Base-by-base conservation (phyloP, 2,329 filamentous ascomycete species). In the Calonectria pteridis region DNA sequence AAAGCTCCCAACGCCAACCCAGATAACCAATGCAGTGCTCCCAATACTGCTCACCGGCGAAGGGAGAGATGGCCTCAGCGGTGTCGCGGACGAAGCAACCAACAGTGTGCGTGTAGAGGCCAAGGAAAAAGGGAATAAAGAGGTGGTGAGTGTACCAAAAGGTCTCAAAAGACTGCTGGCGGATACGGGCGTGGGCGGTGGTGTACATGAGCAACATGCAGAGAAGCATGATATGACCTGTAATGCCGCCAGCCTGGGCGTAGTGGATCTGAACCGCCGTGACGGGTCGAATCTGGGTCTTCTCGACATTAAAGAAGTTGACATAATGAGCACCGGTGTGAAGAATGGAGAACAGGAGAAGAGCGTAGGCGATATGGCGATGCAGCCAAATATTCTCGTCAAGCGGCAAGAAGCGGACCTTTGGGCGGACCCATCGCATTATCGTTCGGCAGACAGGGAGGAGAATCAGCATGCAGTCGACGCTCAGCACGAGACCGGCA, bases 131-230 rank as follows among this genome's bases (percentile, higher is more conserved):
- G 2, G 97, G 96, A 74, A 99, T 94, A 82, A 98, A 98, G n/a
- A 99, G 91, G 81, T 99, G 97, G 85, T 99, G 97, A 0, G 95
- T 98, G 86, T 99, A 99, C 97, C 97, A 99, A 84, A 99, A 99
- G 0, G 96, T 97, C 86, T 99, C 97, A 82, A 96, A 99, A 0
- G 95, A 98, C 83, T 99, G 97, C 83, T 98, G 96, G 69, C 97
- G 94, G 77, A 99, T 98, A 78, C 95, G 94, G 80, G 94, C 91
- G 83, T 99, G 97, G 3, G 97, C 94, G 0, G 96, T 98, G 1
- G 97, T 99, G 86, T 98, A 99, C 90, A 99, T 99, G 76, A 99
- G 87, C 76, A 99, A 87, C 97, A 99, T 99, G 89, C 96, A 98
- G n/a, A 99, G 89, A 31, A 98, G 91, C 97, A 99, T 99, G 75